Conservation (phyloP, 805 yeast species). For the Yarrowia osloensis region DNA sequence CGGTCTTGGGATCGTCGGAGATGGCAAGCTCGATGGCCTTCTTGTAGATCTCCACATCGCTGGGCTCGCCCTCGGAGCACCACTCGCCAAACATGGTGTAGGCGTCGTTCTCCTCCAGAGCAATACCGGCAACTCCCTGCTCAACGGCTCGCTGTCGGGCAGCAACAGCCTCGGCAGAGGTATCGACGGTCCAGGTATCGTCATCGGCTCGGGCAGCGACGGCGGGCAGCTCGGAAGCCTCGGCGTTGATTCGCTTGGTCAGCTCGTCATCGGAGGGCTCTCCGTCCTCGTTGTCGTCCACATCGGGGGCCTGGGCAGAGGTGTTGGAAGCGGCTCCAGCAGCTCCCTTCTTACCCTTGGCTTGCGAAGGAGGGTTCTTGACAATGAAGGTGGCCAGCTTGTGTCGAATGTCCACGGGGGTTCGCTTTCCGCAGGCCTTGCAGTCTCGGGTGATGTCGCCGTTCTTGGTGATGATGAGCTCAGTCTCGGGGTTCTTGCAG, state of each 20-base stretch:
- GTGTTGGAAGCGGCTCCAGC: slow-evolving; percentile 80
- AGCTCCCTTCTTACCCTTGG: slow-evolving; percentile 57
- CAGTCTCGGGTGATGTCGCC: slow-evolving; percentile 85
- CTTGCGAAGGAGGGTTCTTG: slow-evolving; percentile 73
- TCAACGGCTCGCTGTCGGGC: slow-evolving; percentile 88
- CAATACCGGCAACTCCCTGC: slow-evolving; percentile 48
- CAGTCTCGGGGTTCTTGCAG: slow-evolving; percentile 98
- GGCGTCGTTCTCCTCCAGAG: slow-evolving; percentile 47
- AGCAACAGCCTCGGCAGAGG: slow-evolving; percentile 92
- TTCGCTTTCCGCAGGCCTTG: slow-evolving; percentile 95
- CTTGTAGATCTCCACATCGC: slow-evolving; percentile 90
- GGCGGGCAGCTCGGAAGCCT: slow-evolving; percentile 68
- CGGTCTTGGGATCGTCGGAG: slow-evolving; percentile 68
- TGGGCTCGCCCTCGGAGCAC: slow-evolving; percentile 66
- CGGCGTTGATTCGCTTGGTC: slow-evolving; percentile 78
- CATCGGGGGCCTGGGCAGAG: slow-evolving; percentile 42
- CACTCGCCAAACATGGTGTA: slow-evolving; percentile 87
- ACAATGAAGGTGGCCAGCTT: slow-evolving; percentile 82
- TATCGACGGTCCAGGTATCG: slow-evolving; percentile 97
- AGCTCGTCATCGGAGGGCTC: slow-evolving; percentile 71
- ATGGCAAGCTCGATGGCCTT: slow-evolving; percentile 80
- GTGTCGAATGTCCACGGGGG: slow-evolving; percentile 80
- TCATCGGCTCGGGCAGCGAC: slow-evolving; percentile 58
- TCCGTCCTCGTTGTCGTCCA: slow-evolving; percentile 44
- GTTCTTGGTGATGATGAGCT: slow-evolving; percentile 73